Base-by-base conservation (phyloP, 1,284 basidiomycete genomes). In the Ganoderma boninense region DNA sequence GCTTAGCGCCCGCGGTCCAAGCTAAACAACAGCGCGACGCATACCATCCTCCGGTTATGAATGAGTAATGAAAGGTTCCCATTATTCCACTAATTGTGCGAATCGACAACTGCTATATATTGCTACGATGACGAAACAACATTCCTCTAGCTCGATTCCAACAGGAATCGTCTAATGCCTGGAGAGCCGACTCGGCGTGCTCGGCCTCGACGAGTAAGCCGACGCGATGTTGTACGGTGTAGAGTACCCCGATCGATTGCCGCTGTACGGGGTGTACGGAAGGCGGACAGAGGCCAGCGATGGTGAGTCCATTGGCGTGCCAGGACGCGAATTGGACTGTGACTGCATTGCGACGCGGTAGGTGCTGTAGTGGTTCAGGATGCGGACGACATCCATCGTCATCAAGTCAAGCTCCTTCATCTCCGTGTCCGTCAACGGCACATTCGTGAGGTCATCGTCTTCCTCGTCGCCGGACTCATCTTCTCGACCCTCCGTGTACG, bases 381-480 rank as follows among this genome's bases (percentile, higher is more conserved):
- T 89, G 42, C 85, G 82, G 44, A 95, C 94, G 64, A 95, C 84
- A 74, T 93, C 90, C 71, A 87, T 86, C 20, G 94, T 95, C 75
- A 96, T 84, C 49, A 87, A 78, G 73, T 95, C 92, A 65, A 96
- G 82, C 76, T 96, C 94, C 76, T 86, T 87, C 72, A 94, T 84
- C 82, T 97, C 95, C 64, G 86, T 85, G 16, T 77, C 71, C 10
- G 90, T 88, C 66, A 96, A 83, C 0, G 90, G 84, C 69, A 84
- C 84, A 71, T 86, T 84, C 66, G 79, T 83, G 71, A 78, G 74
- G 67, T 73, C 82, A 7, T 78, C 80, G 38, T 86, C 84, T 38
- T 85, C 87, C 69, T 91, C 91, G 72, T 91, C 89, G 18, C 87
- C 91, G 2, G 84, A 84, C 77, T 92, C 91, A 46, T 88, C 86